Evolutionary conservation across 164 flowering plant species (phyloP), one percentile per base, ranked within the genome.

Genomic region (Liriodendron chinense): DNA sequence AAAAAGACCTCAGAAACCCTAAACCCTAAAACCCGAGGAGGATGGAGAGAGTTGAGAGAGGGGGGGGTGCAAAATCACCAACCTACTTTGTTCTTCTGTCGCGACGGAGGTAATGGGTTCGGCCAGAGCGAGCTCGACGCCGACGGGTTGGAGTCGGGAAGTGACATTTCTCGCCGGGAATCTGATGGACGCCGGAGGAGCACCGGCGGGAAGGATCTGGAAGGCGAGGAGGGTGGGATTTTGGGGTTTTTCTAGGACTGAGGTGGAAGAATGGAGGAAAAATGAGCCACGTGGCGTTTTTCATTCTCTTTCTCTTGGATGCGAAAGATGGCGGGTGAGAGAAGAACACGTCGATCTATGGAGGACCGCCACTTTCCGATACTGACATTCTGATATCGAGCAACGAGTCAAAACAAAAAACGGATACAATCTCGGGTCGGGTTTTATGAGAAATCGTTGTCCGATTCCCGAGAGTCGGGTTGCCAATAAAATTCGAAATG

Each of bases 281-380:
- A 61, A 59, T 66, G 71, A 21, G 73, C 24, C 18, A 71, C 53
- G 64, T 72, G 48, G 56, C 16, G n/a, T 9, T 12, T 56, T 47
- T 75, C 68, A n/a, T 69, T 62, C 24, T 47, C 34, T 7, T 14
- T 34, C 22, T 14, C 28, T 20, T 9, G 49, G 64, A 48, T 3
- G 43, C 16, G 2, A 23, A 61, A 18, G 13, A 25, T 25, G 68
- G 74, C 65, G 65, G 65, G 74, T 9, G 66, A 26, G 74, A 72
- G 74, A 28, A 48, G 57, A 72, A 62, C 75, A 86, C 89, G 89
- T 86, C 78, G 83, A 83, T 71, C 83, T 72, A 73, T 62, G 72
- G 34, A 82, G 28, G 74, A 57, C 83, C 84, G 78, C 75, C 70
- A 68, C 79, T 79, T 77, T 57, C 18, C 67, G 61, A 34, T 2